Base-by-base conservation (phyloP, 2,329 filamentous ascomycete species). In the Pezicula rhizophila region DNA sequence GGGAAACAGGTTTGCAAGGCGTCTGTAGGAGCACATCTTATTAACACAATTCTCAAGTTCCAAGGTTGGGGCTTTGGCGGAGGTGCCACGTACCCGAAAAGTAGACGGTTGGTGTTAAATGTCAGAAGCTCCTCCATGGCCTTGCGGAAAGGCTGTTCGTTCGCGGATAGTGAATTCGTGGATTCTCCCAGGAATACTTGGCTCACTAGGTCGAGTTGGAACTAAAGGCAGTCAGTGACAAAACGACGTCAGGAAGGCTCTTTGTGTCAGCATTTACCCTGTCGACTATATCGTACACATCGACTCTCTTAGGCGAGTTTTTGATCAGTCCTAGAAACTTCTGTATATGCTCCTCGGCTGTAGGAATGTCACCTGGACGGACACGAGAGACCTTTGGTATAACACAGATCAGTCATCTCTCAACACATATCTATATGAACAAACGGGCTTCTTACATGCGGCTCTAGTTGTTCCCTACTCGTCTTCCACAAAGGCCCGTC, bases 51-150 rank as follows among this genome's bases (percentile, higher is more conserved):
- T 35, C 33, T 35, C 33, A 35, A 35, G 33, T 35, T 43, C 77
- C 74, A 14, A 64, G 63, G 61, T 80, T 80, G 37, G 37, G 68
- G 35, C 12, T 38, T 38, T 38, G 41, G 33, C 39, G 34, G 20
- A 26, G 28, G 25, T n/a, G 11, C 17, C 7, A 20, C 46, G 26
- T 37, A 48, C 46, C 46, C 46, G 18, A 48, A 39, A 17, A 48
- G 20, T 17, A 42, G 28, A 11, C 46, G 23, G 11, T 26, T 48
- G n/a, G 46, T 42, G 14, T 48, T 48, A 17, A 18, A 26, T 25
- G 41, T 28, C 46, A 48, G 20, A 23, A 51, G 34, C 15, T 38
- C 42, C 14, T 51, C 50, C 42, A 52, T 46, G 2, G 50, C 50
- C 11, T 43, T 33, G 37, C 42, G 42, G 37, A 52, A 48, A 3